A percentile compares a stretch with the other conserved stretches of the same genome.
phyloP scores from a whole-genome alignment of 805 yeast genomes.

The Candida sphagnicola region DNA sequence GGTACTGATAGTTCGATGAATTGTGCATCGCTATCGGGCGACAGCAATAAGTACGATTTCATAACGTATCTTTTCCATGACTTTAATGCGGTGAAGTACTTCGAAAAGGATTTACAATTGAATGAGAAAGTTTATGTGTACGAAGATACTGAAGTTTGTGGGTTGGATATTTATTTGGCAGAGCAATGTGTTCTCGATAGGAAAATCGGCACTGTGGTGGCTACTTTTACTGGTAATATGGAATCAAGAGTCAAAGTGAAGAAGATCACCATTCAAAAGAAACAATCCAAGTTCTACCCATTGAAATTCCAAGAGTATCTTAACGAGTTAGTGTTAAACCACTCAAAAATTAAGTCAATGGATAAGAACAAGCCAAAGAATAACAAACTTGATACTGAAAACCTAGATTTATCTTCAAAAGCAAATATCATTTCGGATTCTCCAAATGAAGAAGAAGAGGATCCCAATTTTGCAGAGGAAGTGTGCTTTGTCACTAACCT shows the following conservation, averaged over 20 bases:
- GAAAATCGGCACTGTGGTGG: constrained; percentile 59
- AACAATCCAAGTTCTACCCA: constrained; percentile 46
- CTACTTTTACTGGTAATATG: constrained; percentile 82
- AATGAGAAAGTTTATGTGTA: constrained; percentile 35
- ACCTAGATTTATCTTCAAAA: background rate
- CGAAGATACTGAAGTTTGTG: constrained; percentile 50
- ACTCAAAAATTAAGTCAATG: constrained; percentile 62
- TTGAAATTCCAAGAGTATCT: constrained; percentile 54
- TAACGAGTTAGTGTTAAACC: constrained; percentile 59
- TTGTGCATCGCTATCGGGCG: background rate
- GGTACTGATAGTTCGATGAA: background rate
- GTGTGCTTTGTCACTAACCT: constrained; percentile 74
- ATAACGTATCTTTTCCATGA: constrained; percentile 53
- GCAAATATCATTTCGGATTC: background rate
- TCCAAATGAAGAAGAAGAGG: background rate
- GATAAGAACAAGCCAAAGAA: constrained; percentile 7
- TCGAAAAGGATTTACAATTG: constrained; percentile 35
- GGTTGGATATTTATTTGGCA: constrained; percentile 86
- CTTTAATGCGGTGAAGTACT: constrained; percentile 46
- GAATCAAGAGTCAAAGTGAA: constrained; percentile 58
- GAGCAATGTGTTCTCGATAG: constrained; percentile 92
- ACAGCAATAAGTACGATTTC: constrained; percentile 13
- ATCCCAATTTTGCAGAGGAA: constrained; percentile 12
- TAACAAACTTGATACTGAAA: background rate
- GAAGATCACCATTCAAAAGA: constrained; percentile 52